phyloP scores from a whole-genome alignment of 1,284 basidiomycete genomes.

The Acaromyces ingoldii region DNA sequence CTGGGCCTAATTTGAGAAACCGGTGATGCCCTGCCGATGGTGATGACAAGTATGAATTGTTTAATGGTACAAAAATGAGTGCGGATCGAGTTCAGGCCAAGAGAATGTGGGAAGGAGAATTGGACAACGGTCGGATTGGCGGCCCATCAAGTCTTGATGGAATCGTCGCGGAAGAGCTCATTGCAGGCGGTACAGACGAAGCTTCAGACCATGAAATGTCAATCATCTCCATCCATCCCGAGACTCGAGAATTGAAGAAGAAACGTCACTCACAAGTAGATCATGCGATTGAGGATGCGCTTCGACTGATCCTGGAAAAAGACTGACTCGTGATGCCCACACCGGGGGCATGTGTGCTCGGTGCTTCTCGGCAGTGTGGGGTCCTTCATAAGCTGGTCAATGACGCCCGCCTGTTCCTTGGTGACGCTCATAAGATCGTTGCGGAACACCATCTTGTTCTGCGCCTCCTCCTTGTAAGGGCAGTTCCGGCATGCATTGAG shows the following conservation, averaged over 20 bases:
- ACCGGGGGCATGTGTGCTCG: slow-evolving; percentile 42
- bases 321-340: slow-evolving; percentile 36
- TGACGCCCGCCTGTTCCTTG: slow-evolving; percentile 89
- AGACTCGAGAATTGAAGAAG: too few relatives aligned
- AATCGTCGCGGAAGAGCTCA: slow-evolving; percentile 37
- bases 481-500: slow-evolving; percentile 93
- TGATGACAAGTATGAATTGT: too few relatives aligned
- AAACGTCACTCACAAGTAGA: slow-evolving; percentile 29
- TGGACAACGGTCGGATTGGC: too few relatives aligned
- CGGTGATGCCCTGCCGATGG: too few relatives aligned
- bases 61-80: too few relatives aligned
- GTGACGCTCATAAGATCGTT: slow-evolving; percentile 88
- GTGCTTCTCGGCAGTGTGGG: slow-evolving; percentile 64
- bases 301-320: slow-evolving; percentile 50
- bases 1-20: too few relatives aligned
- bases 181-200: slow-evolving; percentile 47
- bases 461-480: slow-evolving; percentile 75
- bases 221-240: too few relatives aligned
- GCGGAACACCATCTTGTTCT: slow-evolving; percentile 82
- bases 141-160: slow-evolving; percentile 3
- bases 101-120: too few relatives aligned
- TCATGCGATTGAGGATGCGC: slow-evolving; percentile 46
- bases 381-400: slow-evolving; percentile 80
- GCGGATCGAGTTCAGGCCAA: too few relatives aligned
- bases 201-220: too few relatives aligned